Percentiles rank a stretch among this genome's conserved stretches.
These are phyloP conservation scores for Cyamopsis tetragonoloba DNA, from an alignment of 306 rosid species.

Conservation along the genomic window DNA sequence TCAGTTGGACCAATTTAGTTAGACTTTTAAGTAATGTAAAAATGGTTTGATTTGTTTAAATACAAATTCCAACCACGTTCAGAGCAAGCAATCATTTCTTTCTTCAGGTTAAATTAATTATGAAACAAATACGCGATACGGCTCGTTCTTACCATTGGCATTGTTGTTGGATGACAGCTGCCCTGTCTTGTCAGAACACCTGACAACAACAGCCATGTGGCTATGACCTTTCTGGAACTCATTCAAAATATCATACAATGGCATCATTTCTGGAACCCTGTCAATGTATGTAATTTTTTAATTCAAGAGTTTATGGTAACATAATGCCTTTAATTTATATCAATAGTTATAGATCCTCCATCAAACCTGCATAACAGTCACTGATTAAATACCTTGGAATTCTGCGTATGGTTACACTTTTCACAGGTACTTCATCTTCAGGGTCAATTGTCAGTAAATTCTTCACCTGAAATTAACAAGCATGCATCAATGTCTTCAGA, in stretches of 20 bases:
- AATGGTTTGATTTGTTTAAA: no score
- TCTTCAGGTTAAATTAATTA: not conserved
- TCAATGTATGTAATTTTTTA: not conserved
- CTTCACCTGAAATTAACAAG: conserved; percentile 52
- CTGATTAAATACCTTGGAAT: conserved; percentile 83
- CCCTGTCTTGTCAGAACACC: conserved; percentile 34
- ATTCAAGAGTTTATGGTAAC: not conserved
- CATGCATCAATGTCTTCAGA: no score
- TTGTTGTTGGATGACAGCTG: conserved; percentile 35
- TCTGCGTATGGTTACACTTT: conserved; percentile 79
- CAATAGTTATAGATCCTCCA: not conserved
- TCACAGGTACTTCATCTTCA: conserved; percentile 70
- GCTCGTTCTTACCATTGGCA: conserved; percentile 41
- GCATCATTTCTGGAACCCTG: conserved; percentile 74
- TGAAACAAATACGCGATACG: no score
- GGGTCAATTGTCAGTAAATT: conserved; percentile 75
- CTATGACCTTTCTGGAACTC: conserved; percentile 97
- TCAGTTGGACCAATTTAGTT: no score
- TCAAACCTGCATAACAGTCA: not conserved
- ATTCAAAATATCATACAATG: conserved; percentile 84
- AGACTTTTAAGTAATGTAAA: no score
- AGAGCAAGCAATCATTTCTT: no score
- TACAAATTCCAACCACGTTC: no score
- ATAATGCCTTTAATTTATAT: not conserved
- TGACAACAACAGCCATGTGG: conserved; percentile 90